Base-by-base conservation (phyloP, 495 filamentous ascomycete species). In the Podospora appendiculata region DNA sequence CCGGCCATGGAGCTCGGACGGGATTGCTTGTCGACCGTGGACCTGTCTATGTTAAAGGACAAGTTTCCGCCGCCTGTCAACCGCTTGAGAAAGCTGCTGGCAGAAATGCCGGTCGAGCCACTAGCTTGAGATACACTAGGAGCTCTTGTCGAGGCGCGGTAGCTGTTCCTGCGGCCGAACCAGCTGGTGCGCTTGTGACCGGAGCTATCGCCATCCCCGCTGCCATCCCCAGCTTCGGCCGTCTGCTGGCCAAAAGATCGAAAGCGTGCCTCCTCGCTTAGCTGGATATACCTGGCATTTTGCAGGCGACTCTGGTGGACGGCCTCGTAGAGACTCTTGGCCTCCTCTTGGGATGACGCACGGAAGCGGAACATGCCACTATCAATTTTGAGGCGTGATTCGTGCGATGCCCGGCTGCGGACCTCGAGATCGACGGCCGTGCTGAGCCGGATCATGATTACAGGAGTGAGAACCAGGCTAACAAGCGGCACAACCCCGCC, bases 371-470 rank as follows among this genome's bases (percentile, higher is more conserved):
- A 78, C 63, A 73, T 73, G 39, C 53, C 67, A 6, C 69, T 67
- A 78, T 92, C 89, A 54, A 89, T 83, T 60, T 88, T 89, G 45
- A 81, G 76, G n/a, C 79, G 80, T 35, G 90, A 75, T 51, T 81
- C 80, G 2, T 87, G 89, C 34, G 83, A 82, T 13, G 83, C 89
- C 12, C 84, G 85, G 10, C 90, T 95, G 42, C 88, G 83, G 58
- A 99, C 89, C 45, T 92, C 91, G 47, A 99, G 90, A 63, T 99
- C 93, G 34, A 97, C 78, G 17, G 86, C 91, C 16, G 87, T 96
- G 47, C 90, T 90, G 44, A 89, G 83, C 54, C 92, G 84, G 41
- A 96, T 81, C 57, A 87, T 85, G 12, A 96, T 90, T 10, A 93
- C 70, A 0, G 93, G 93, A 1, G 90, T 96, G 13, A 99, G 79